These are phyloP conservation scores for Microdochium trichocladiopsis DNA, from an alignment of 2,329 filamentous ascomycete species.

Conservation along the genomic window DNA sequence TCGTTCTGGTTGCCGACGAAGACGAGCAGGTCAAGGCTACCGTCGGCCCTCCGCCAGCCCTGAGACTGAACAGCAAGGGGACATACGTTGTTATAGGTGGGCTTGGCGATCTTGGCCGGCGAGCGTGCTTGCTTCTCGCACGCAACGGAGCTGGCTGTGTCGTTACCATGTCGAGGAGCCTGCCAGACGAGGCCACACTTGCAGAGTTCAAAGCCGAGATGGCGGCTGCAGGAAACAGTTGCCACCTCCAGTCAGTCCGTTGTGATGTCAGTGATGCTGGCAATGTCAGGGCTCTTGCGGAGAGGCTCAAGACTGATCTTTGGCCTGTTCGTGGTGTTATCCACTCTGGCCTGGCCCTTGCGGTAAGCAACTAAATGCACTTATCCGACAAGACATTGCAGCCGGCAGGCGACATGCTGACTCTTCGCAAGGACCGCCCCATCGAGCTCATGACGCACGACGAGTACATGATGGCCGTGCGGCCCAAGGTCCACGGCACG, in stretches of 20 bases:
- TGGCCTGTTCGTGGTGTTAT: background rate
- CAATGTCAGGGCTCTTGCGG: background rate
- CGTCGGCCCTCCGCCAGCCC: background rate
- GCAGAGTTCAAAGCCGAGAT: background rate
- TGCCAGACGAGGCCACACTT: background rate
- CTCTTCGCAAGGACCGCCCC: background rate
- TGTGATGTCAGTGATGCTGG: background rate
- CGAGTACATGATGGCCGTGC: background rate
- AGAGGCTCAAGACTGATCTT: background rate
- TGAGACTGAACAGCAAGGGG: background rate
- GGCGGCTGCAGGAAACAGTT: background rate
- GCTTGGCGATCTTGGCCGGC: background rate
- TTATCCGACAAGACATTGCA: no score
- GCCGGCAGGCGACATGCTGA: no score
- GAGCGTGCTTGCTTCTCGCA: slow-evolving; percentile 17
- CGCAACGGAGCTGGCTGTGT: background rate
- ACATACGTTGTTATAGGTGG: slow-evolving; percentile 1
- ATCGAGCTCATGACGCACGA: background rate
- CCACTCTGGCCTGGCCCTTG: background rate
- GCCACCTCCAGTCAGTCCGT: background rate
- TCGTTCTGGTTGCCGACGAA: background rate
- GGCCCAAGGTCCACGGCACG: background rate
- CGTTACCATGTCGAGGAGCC: background rate
- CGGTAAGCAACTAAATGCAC: background rate
- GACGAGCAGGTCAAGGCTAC: background rate